Percentiles rank a stretch among this genome's conserved stretches.
These are phyloP conservation scores for Tetracladium marchalianum DNA, from an alignment of 495 filamentous ascomycete genomes.

Conservation along the genomic window DNA sequence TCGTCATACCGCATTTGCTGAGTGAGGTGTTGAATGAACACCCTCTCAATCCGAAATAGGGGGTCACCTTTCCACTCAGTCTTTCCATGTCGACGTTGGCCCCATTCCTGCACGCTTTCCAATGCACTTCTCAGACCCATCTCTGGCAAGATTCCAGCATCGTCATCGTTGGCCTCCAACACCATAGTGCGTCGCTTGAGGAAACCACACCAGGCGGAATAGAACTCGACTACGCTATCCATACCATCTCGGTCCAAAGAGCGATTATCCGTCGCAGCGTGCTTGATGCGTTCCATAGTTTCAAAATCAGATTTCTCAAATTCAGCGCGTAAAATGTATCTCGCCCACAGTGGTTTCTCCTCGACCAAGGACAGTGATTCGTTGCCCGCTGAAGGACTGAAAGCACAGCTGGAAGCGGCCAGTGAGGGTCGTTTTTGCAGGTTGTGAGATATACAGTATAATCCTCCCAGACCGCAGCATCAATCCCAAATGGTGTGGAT, in stretches of 20 bases:
- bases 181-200: constrained; percentile 53
- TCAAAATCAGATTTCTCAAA: constrained; percentile 59
- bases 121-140: constrained; percentile 78
- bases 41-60: constrained; percentile 76
- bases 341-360: constrained; percentile 81
- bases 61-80: constrained; percentile 70
- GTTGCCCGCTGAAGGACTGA: constrained; percentile 65
- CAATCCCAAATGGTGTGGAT: constrained; percentile 51
- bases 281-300: constrained; percentile 83
- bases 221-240: constrained; percentile 78
- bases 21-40: constrained; percentile 81
- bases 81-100: constrained; percentile 64
- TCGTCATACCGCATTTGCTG: constrained; percentile 57
- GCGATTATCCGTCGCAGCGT: constrained; percentile 75
- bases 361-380: constrained; percentile 85
- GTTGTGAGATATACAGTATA: constrained; percentile 60
- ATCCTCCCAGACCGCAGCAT: constrained; percentile 69
- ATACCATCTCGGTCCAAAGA: constrained; percentile 63
- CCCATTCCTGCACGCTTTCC: constrained; percentile 70
- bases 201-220: constrained; percentile 87
- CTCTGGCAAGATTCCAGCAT: constrained; percentile 77
- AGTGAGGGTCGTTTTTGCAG: not conserved
- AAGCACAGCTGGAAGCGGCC: constrained; percentile 20
- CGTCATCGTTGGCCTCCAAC: constrained; percentile 53
- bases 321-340: constrained; percentile 76